These are phyloP conservation scores for Fusarium austroafricanum DNA, from an alignment of 2,329 filamentous ascomycete genomes.

Conservation along the genomic window DNA sequence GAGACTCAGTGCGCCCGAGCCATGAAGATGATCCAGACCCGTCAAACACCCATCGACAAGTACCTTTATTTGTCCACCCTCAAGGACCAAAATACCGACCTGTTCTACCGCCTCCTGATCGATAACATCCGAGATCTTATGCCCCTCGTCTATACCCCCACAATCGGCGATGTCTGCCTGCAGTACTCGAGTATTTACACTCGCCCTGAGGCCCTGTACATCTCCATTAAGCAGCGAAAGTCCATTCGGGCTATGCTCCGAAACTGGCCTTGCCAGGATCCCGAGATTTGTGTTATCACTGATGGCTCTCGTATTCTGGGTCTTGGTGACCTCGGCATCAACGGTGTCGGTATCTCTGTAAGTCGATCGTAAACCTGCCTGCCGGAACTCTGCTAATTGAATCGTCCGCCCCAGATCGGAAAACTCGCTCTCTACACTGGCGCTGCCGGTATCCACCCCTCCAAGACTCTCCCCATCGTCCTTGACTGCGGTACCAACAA, in stretches of 20 bases:
- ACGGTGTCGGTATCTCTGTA: constrained; percentile 96
- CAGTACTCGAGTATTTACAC: constrained; percentile 97
- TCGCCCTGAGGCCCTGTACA: constrained; percentile 93
- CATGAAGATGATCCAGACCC: constrained; percentile 78
- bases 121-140: constrained; percentile 82
- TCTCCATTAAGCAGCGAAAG: constrained; percentile 93
- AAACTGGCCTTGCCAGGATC: constrained; percentile 91
- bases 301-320: constrained; percentile 94
- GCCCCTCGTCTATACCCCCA: constrained; percentile 87
- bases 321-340: constrained; percentile 93
- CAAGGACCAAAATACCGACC: constrained; percentile 80
- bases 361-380: constrained; percentile 48
- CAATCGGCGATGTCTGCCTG: constrained; percentile 94
- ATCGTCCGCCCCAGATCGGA: constrained; percentile 70
- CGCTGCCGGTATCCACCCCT: constrained; percentile 93
- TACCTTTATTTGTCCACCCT: constrained; percentile 84
- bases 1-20: constrained; percentile 72
- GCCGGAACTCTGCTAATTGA: constrained; percentile 33
- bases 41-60: constrained; percentile 79
- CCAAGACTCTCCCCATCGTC: constrained; percentile 80
- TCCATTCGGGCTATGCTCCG: constrained; percentile 87
- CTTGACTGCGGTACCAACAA: constrained; percentile 75
- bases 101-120: constrained; percentile 86
- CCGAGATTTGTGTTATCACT: constrained; percentile 96
- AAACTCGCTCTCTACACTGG: constrained; percentile 96